Percentiles rank a stretch among this genome's conserved stretches.
Conservation (phyloP, 805 yeast genomes). For the Metschnikowia similis region DNA sequence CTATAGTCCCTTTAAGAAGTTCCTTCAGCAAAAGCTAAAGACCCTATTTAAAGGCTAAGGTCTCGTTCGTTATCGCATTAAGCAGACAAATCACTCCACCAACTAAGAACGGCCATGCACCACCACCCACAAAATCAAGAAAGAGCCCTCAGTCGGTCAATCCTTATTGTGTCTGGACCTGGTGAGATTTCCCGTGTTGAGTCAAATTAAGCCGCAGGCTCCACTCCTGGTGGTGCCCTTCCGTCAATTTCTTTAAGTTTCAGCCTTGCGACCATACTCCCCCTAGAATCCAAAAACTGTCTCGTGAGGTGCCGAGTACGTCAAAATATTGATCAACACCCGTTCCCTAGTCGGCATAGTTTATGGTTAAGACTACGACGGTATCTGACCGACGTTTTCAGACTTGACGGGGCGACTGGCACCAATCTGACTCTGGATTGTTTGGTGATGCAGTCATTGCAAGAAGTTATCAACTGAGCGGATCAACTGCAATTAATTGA, state of each 20-base stretch:
- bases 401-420: too few species aligned
- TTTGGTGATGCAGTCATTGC: too few species aligned
- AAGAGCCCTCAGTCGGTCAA: constrained; percentile 5
- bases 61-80: constrained; percentile 47
- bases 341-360: background rate
- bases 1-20: constrained; percentile 35
- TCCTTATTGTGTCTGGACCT: background rate
- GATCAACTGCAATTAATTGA: too few species aligned
- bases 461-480: too few species aligned
- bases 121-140: constrained; percentile 40
- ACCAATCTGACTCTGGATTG: too few species aligned
- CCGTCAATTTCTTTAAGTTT: background rate
- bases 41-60: constrained; percentile 39
- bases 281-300: background rate
- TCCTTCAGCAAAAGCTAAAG: constrained; percentile 23
- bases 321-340: background rate
- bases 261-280: background rate
- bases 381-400: too few species aligned
- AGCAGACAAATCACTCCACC: constrained; percentile 45
- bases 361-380: background rate
- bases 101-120: constrained; percentile 23
- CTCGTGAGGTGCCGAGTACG: background rate
- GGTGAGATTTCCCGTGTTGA: constrained; percentile 1
- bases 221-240: constrained; percentile 1
- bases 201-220: too few species aligned